Conservation (phyloP, 768 basidiomycete species). For the Russula virescens region DNA sequence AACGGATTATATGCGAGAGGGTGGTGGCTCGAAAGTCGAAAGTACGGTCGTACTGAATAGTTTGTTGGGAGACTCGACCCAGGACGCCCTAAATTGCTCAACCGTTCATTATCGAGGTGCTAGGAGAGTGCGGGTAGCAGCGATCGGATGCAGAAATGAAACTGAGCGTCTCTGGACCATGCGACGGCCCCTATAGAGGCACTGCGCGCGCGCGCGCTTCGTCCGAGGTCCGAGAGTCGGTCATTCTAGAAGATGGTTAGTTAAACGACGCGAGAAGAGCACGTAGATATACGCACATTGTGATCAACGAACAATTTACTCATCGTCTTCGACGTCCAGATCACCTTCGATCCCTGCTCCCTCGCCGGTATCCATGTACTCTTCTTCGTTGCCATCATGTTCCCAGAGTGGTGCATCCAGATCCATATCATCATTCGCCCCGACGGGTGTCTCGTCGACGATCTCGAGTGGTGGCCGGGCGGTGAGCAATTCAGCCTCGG, state of each 20-base stretch:
- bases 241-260: not conserved
- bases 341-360: conserved; percentile 25
- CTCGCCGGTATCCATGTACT: conserved; percentile 24
- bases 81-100: too few species aligned
- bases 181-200: too few species aligned
- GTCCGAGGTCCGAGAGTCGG: too few species aligned
- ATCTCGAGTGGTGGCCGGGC: conserved; percentile 1
- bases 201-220: too few species aligned
- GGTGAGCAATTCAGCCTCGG: not conserved
- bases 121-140: too few species aligned
- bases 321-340: conserved; percentile 25
- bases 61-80: not conserved
- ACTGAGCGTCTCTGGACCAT: too few species aligned
- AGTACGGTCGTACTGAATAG: not conserved
- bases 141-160: too few species aligned
- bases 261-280: not conserved
- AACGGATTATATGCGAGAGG: not conserved
- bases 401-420: conserved; percentile 19
- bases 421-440: not conserved
- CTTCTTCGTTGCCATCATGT: conserved; percentile 10
- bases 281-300: not conserved
- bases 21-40: not conserved
- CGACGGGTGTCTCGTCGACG: conserved; percentile 8
- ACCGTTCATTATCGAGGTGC: too few species aligned
- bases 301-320: not conserved